Percentiles rank a stretch among this genome's conserved stretches.
These are phyloP conservation scores for Emiliania huxleyi DNA, from an alignment of 78 protist species.

Conservation along the genomic window DNA sequence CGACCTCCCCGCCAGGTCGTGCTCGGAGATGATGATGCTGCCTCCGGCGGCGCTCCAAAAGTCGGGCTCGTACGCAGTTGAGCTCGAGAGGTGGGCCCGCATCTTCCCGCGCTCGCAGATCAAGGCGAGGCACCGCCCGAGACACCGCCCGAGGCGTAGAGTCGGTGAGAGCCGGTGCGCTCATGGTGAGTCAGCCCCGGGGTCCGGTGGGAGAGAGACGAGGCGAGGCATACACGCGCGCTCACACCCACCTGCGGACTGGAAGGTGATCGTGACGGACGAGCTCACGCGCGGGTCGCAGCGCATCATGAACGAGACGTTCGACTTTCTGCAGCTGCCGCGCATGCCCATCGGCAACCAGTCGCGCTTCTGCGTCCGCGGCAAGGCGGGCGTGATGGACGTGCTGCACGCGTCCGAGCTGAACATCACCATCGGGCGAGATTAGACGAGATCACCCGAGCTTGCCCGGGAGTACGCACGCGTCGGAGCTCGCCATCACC, in stretches of 20 bases:
- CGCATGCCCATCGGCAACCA: neutral
- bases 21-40: neutral
- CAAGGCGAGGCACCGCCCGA: no score
- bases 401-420: neutral
- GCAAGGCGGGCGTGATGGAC: constrained; percentile 19
- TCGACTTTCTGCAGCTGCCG: neutral
- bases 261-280: neutral
- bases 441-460: neutral
- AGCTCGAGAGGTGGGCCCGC: neutral
- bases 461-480: no score
- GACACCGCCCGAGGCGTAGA: no score
- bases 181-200: no score
- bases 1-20: neutral
- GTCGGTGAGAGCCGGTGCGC: no score
- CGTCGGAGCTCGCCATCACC: no score
- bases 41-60: neutral
- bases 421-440: neutral
- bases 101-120: neutral
- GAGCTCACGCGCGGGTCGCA: neutral
- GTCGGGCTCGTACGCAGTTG: neutral
- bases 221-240: no score
- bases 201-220: no score
- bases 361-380: neutral
- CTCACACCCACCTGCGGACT: no score
- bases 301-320: neutral